phyloP scores from a whole-genome alignment of 2,329 filamentous ascomycete genomes.

The Colletotrichum cordylinicola region DNA sequence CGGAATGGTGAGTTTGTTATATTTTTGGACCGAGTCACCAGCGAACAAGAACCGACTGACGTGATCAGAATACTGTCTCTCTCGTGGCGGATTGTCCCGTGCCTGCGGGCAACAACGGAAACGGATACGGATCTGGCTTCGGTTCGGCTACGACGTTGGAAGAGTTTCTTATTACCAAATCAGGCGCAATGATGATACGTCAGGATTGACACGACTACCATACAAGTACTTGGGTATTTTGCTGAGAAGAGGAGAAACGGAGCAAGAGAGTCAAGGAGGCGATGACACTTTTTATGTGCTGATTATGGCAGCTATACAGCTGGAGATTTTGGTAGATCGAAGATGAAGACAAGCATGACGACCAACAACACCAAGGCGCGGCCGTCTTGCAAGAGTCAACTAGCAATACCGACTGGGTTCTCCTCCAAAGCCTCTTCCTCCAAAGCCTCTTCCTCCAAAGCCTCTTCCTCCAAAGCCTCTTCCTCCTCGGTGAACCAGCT shows the following conservation, averaged over 20 bases:
- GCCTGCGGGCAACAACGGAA: neutral
- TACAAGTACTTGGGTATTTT: neutral
- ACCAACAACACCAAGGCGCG: neutral
- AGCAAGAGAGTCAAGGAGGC: neutral
- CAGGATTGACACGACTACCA: neutral
- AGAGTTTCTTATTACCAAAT: slow-evolving; percentile 13
- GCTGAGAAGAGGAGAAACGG: neutral
- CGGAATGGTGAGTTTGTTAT: slow-evolving; percentile 44
- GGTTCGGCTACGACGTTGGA: neutral
- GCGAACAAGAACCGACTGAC: neutral
- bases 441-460: neutral
- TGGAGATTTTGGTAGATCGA: neutral
- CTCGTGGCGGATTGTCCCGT: neutral
- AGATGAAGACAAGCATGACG: neutral
- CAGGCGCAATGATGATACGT: slow-evolving; percentile 3
- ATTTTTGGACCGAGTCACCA: neutral
- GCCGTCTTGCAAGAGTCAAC: neutral
- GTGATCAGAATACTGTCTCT: slow-evolving; percentile 8
- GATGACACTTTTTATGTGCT: neutral
- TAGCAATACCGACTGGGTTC: neutral
- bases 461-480: neutral
- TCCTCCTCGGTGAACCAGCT: neutral
- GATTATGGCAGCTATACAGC: neutral
- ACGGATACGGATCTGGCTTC: neutral
- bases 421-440: neutral